Evolutionary conservation across 192 early-diverging fungal species (phyloP).

Genomic region (Pecoramyces ruminantium): DNA sequence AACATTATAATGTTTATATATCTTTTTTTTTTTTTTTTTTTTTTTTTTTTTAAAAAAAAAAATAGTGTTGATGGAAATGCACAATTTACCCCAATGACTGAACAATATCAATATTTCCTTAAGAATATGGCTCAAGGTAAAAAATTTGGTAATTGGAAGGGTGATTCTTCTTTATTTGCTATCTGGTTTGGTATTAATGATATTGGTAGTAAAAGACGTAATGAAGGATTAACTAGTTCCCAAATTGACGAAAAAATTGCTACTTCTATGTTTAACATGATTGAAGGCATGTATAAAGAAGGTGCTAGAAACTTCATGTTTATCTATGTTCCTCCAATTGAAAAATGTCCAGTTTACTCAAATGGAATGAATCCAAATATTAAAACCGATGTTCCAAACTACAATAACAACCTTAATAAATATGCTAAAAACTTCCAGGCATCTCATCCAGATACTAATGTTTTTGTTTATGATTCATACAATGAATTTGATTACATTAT

Average conservation of each 20-base stretch:
- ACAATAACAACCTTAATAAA: not conserved
- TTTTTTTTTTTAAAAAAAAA: too few relatives aligned
- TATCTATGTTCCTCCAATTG: not conserved
- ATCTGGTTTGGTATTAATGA: not conserved
- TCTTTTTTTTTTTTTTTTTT: too few relatives aligned
- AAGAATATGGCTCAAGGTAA: not conserved
- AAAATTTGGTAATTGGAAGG: not conserved
- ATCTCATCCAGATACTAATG: not conserved
- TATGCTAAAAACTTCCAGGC: not conserved
- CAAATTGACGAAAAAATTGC: not conserved
- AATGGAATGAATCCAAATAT: not conserved
- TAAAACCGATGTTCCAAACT: not conserved
- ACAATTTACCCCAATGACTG: not conserved
- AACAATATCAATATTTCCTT: not conserved
- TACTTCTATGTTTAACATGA: not conserved
- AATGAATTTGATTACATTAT: not conserved
- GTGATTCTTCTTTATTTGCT: not conserved
- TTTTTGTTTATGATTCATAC: not conserved
- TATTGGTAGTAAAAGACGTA: not conserved
- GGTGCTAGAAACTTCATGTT: not conserved
- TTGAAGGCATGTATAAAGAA: not conserved
- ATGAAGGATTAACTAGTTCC: not conserved
- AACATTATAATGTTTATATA: too few relatives aligned
- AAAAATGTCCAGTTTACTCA: not conserved
- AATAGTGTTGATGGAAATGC: not conserved